Evolutionary conservation across 345 rosid species (phyloP).

Genomic region (Pistacia vera): DNA sequence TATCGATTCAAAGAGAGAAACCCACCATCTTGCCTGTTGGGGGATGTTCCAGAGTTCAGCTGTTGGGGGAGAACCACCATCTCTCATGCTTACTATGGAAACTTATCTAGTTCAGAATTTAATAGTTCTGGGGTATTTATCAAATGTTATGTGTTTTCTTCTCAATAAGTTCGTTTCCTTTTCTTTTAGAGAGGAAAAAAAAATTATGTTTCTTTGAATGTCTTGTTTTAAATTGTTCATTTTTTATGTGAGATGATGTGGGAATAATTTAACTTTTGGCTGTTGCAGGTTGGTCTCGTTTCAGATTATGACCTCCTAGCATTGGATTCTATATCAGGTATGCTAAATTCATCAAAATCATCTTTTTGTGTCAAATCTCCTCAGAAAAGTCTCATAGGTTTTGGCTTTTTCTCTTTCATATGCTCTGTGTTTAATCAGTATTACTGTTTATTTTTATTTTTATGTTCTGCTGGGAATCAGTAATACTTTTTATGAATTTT

Average conservation of each 20-base stretch:
- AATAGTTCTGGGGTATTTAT: slow-evolving; percentile 7
- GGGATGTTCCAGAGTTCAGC: background rate
- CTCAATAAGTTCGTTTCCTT: background rate
- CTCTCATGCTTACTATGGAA: background rate
- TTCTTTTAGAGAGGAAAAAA: background rate
- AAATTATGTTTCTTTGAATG: background rate
- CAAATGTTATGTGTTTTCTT: slow-evolving; percentile 7
- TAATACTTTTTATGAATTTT: background rate
- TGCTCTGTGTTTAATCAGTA: background rate
- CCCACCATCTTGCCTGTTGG: too few relatives aligned
- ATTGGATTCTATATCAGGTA: slow-evolving; percentile 93
- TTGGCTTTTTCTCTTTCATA: background rate
- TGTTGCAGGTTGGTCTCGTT: slow-evolving; percentile 89
- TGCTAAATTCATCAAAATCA: slow-evolving; percentile 18
- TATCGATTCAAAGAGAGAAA: background rate
- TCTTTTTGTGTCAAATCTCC: background rate
- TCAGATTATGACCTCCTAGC: slow-evolving; percentile 95
- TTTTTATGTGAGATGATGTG: slow-evolving; percentile 4
- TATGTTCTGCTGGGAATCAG: too few relatives aligned
- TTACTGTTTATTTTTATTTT: too few relatives aligned
- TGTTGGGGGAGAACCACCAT: background rate
- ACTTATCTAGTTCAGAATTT: background rate
- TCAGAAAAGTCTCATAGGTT: background rate
- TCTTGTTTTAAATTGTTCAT: background rate
- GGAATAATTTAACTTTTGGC: slow-evolving; percentile 8